A percentile compares a stretch with the other conserved stretches of the same genome.
These are phyloP conservation scores for Ormosia emarginata DNA, from an alignment of 306 rosid genomes.

Conservation along the genomic window DNA sequence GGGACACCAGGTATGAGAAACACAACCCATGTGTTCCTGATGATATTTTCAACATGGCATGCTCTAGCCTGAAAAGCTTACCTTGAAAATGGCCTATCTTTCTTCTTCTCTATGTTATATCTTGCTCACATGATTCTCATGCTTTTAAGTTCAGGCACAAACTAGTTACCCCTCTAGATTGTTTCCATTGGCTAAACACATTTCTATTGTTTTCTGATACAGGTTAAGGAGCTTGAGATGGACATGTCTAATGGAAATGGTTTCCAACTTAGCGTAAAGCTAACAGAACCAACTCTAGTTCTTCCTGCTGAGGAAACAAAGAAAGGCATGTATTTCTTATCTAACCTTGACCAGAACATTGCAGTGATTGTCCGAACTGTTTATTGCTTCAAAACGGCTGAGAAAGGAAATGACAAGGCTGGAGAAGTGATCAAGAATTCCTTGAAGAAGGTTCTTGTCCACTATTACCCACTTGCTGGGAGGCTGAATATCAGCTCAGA, in stretches of 20 bases:
- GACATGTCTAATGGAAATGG: conserved; percentile 27
- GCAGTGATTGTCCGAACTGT: conserved; percentile 72
- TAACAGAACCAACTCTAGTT: conserved; percentile 54
- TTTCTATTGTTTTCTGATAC: background rate
- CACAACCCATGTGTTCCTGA: conserved; percentile 21
- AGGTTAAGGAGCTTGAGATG: conserved; percentile 41
- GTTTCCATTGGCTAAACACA: background rate
- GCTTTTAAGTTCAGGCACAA: background rate
- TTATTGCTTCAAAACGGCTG: conserved; percentile 55
- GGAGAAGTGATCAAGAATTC: conserved; percentile 61
- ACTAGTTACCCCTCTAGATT: background rate
- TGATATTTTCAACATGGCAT: conserved; percentile 23
- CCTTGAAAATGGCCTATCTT: background rate
- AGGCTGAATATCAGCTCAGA: conserved; percentile 66
- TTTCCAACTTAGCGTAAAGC: conserved; percentile 44
- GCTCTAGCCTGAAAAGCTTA: background rate
- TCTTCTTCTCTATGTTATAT: background rate
- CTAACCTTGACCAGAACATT: conserved; percentile 92
- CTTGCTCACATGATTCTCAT: conserved; percentile 17
- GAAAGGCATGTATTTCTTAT: conserved; percentile 69
- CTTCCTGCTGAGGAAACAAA: conserved; percentile 65
- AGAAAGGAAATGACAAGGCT: conserved; percentile 62
- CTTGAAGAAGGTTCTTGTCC: conserved; percentile 62
- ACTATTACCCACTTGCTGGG: conserved; percentile 86
- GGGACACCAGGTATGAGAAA: conserved; percentile 25